These are phyloP conservation scores for Leptographium galeiforme DNA, from an alignment of 2,329 filamentous ascomycete species.

Conservation along the genomic window DNA sequence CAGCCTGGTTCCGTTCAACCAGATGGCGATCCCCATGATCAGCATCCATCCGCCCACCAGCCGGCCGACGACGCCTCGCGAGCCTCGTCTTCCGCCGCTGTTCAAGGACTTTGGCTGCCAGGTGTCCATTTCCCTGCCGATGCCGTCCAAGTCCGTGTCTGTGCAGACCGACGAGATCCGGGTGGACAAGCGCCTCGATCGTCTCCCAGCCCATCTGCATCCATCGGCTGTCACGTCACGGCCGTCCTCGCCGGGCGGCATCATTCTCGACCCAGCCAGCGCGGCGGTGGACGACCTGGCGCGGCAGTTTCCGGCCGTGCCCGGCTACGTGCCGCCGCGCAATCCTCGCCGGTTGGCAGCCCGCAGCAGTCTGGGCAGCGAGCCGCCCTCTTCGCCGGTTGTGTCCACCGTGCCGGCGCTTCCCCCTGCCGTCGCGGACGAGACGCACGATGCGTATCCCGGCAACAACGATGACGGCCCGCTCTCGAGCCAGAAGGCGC, in stretches of 20 bases:
- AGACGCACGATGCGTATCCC: constrained; percentile 53
- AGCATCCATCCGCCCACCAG: constrained; percentile 81
- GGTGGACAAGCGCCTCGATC: constrained; percentile 62
- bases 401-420: neutral
- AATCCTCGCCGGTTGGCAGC: constrained; percentile 43
- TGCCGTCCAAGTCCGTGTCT: constrained; percentile 36
- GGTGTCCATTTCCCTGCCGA: constrained; percentile 42
- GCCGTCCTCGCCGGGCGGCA: constrained; percentile 37
- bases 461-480: constrained; percentile 73
- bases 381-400: constrained; percentile 37
- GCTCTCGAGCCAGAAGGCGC: constrained; percentile 43
- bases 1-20: constrained; percentile 7
- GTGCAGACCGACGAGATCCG: constrained; percentile 88
- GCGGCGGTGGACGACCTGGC: constrained; percentile 24
- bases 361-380: constrained; percentile 28
- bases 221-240: constrained; percentile 60
- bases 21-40: constrained; percentile 64
- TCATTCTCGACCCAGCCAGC: constrained; percentile 13
- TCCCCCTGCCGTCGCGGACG: constrained; percentile 18
- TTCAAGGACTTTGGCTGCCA: constrained; percentile 76
- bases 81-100: constrained; percentile 64
- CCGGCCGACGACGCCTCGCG: constrained; percentile 63
- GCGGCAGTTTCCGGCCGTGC: constrained; percentile 33
- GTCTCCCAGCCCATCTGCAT: constrained; percentile 63
- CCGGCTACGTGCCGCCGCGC: constrained; percentile 41